Evolutionary conservation across 2,329 filamentous ascomycete species (phyloP).

Genomic region (Kalmusia sp.): DNA sequence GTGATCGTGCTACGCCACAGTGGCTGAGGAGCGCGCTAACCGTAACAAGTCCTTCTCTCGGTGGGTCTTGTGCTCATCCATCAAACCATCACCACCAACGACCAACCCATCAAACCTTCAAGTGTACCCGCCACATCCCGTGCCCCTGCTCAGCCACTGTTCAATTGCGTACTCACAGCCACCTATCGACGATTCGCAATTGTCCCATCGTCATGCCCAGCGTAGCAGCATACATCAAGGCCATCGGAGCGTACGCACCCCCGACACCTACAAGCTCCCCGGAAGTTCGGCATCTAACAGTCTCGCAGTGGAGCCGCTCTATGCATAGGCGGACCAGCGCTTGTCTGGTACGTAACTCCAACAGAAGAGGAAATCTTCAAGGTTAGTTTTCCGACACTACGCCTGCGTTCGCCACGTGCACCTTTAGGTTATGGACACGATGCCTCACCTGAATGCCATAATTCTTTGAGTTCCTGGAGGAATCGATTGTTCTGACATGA

Average conservation of each 20-base stretch:
- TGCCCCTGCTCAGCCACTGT: neutral
- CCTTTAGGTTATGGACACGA: constrained; percentile 7
- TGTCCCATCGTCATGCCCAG: constrained; percentile 30
- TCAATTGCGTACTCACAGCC: neutral
- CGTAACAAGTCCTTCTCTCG: neutral
- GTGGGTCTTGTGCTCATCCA: constrained; percentile 6
- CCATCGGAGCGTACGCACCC: constrained; percentile 39
- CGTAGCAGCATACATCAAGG: constrained; percentile 40
- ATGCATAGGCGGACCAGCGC: constrained; percentile 82
- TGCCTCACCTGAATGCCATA: neutral
- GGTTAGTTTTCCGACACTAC: constrained; percentile 41
- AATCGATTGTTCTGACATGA: neutral
- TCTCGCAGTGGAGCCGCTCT: constrained; percentile 70
- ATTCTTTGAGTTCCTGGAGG: neutral
- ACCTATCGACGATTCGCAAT: neutral
- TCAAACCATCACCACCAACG: constrained; percentile 4
- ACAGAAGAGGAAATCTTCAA: constrained; percentile 90
- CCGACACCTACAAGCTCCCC: constrained; percentile 3
- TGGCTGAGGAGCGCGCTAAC: neutral
- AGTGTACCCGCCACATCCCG: neutral
- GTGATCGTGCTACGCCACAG: constrained; percentile 4
- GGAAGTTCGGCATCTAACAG: constrained; percentile 26
- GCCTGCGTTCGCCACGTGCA: constrained; percentile 20
- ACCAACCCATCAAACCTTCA: neutral
- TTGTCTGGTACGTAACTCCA: constrained; percentile 81